Evolutionary conservation across 2,329 filamentous ascomycete genomes (phyloP), one percentile per base, ranked within the genome.

Genomic region (Zymoseptoria brevis): DNA sequence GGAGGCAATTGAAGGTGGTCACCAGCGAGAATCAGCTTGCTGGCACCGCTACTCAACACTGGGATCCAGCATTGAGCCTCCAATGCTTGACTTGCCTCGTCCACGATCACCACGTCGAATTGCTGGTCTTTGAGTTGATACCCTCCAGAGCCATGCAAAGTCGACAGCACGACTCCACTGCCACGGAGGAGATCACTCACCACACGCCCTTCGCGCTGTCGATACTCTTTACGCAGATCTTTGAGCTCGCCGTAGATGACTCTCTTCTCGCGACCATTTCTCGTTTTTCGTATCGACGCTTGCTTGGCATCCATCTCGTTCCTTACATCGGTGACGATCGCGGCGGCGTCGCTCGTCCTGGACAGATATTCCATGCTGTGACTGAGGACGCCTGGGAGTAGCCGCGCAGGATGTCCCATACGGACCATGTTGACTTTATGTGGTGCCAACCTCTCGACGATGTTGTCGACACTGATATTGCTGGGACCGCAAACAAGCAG

Each of bases 41-140:
- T 84, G 0, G 90, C 78, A 48, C 81, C 90, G 49, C 76, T 73
- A 1, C 59, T 62, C 19, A 96, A 76, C 53, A 99, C 76, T 9
- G 94, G 87, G 55, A 97, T 92, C 94, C 94, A 99, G 76, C 92
- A 96, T 74, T 97, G 93, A 0, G 94, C 92, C 75, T 99, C 94
- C 8, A 97, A 80, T 1, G 94, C 94, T 73, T 99, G 94, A 72
- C 89, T 95, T 4, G 92, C 94, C 76, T 99, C 94, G 69, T 99
- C 94, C 58, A 99, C 90, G 61, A 99, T 86, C 26, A 99, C 89
- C 4, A 96, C 88, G 73, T 99, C 94, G 64, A 99, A 99, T 56
- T 83, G 77, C 69, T 95, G 85, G 62, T 86, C 83, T 61, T 85
- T 86, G 30, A 96, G 77, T 74, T 96, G 90, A 67, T 85, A 87